Evolutionary conservation across 2,329 filamentous ascomycete genomes (phyloP), one percentile per base, ranked within the genome.

Genomic region (Onygenales sp.): DNA sequence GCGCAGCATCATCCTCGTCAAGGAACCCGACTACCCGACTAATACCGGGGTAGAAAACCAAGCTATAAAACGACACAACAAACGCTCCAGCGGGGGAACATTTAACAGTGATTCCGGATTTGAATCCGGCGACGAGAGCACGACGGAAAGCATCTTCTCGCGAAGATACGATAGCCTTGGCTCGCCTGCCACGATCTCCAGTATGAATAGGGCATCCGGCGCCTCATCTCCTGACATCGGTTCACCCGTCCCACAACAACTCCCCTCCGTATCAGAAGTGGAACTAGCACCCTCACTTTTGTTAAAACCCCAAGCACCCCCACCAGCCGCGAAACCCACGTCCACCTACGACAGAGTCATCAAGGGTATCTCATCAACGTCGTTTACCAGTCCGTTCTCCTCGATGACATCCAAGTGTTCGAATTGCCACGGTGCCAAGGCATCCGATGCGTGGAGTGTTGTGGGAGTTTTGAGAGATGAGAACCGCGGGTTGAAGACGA

Each of bases 101-200:
- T 65, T 69, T 21, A 73, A 71, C 10, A 75, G 76, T 50, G 80
- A 82, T 61, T 82, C 79, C 5, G 80, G 80, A 46, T 82, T 82
- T 56, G 80, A 82, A 58, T 81, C 77, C 2, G 80, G 81, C 27
- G 71, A 76, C 31, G 79, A 81, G 54, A 77, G 75, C 41, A 71
- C 77, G 27, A 66, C 70, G 21, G 72, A 75, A 32, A 74, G 75
- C 51, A 64, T 78, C 17, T 77, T 75, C 59, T 75, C 72, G 0
- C 66, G 69, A 14, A 64, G 66, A n/a, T 54, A 57, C 53, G 68
- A 70, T 36, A 59, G 60, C 13, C 57, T 67, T 27, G 65, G 63
- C 41, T 67, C 64, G 32, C 67, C 69, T 8, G 57, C 62, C 8
- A 70, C 67, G 7, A 59, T 68, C 27, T 56, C 60, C 21, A 27